A percentile compares a stretch with the other conserved stretches of the same genome.
Evolutionary conservation across 2,329 filamentous ascomycete species (phyloP).

Genomic region (Beauveria sp.): DNA sequence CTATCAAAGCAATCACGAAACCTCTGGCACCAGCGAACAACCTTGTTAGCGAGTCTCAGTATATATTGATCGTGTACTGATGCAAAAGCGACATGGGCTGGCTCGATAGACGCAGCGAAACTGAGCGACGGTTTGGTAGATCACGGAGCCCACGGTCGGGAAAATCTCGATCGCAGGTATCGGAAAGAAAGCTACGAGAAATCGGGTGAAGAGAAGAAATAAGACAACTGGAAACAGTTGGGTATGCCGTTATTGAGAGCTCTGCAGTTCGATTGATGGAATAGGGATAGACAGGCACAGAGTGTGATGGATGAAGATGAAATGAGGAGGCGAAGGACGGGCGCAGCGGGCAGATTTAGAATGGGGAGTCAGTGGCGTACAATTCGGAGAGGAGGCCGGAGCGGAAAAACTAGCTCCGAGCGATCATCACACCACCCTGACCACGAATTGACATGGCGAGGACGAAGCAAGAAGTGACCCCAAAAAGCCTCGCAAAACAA

Average conservation of each 20-base stretch:
- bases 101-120: neutral
- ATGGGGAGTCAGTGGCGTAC: neutral
- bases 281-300: neutral
- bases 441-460: too few relatives aligned
- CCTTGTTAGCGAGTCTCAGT: conserved; percentile 9
- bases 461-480: too few relatives aligned
- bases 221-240: neutral
- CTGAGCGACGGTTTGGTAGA: neutral
- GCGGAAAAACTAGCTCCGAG: neutral
- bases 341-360: neutral
- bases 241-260: neutral
- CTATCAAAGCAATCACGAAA: conserved; percentile 13
- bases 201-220: neutral
- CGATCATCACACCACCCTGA: neutral
- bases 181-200: conserved; percentile 1
- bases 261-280: neutral
- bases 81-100: neutral
- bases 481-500: too few relatives aligned
- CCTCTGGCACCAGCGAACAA: conserved; percentile 4
- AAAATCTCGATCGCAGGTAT: neutral
- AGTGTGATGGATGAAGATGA: neutral
- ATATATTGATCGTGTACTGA: conserved; percentile 2
- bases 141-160: neutral
- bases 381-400: neutral
- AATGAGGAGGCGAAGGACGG: neutral